phyloP scores from a whole-genome alignment of 2,329 filamentous ascomycete species.

The Fusarium burgessii region DNA sequence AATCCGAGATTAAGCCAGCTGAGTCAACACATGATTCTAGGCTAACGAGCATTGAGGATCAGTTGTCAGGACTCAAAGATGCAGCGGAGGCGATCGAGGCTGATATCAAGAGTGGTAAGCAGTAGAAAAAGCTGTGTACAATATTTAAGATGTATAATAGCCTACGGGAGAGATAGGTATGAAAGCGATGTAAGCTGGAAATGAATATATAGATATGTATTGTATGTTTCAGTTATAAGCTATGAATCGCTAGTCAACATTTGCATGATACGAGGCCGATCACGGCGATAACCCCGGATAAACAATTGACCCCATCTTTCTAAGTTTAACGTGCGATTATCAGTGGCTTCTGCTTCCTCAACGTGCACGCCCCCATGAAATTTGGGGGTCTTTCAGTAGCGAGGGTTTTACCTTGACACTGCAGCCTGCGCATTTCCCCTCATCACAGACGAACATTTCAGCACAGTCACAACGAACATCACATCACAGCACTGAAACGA shows the following conservation, averaged over 20 bases:
- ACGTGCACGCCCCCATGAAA: slow-evolving; percentile 13
- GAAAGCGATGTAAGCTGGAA: slow-evolving; percentile 30
- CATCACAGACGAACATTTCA: slow-evolving; percentile 58
- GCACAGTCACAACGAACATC: slow-evolving; percentile 51
- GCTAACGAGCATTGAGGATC: slow-evolving; percentile 38
- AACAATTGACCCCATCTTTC: slow-evolving; percentile 28
- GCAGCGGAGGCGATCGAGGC: slow-evolving; percentile 40
- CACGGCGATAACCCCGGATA: slow-evolving; percentile 32
- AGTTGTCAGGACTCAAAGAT: slow-evolving; percentile 34
- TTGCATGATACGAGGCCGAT: slow-evolving; percentile 18
- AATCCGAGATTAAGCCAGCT: slow-evolving; percentile 1
- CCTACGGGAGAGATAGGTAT: slow-evolving; percentile 30
- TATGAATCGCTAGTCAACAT: neutral
- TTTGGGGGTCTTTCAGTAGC: slow-evolving; percentile 5
- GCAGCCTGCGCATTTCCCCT: slow-evolving; percentile 51
- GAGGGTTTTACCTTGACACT: slow-evolving; percentile 20
- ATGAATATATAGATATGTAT: slow-evolving; percentile 25
- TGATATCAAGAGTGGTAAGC: slow-evolving; percentile 38
- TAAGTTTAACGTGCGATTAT: slow-evolving; percentile 1
- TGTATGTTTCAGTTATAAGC: neutral
- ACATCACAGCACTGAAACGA: slow-evolving; percentile 38
- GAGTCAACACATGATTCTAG: slow-evolving; percentile 6
- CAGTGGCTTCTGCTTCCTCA: slow-evolving; percentile 2
- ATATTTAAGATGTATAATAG: slow-evolving; percentile 43
- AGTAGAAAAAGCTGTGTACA: slow-evolving; percentile 43